Percentiles rank a stretch among this genome's conserved stretches.
Conservation (phyloP, 768 basidiomycete genomes). For the Xanthoconium purpureum region DNA sequence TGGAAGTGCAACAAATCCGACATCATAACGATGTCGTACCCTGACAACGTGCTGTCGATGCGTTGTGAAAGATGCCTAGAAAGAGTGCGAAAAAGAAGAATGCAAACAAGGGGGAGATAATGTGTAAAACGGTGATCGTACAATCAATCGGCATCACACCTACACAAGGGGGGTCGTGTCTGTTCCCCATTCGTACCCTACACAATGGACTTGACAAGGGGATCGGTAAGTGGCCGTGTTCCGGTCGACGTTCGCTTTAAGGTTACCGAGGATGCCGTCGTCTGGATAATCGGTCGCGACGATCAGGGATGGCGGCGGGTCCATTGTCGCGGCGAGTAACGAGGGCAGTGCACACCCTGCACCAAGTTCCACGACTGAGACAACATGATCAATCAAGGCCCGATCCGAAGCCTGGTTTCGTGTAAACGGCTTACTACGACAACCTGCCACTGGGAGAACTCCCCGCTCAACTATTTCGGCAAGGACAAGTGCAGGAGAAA, state of each 20-base stretch:
- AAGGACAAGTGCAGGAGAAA: constrained; percentile 65
- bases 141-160: constrained; percentile 18
- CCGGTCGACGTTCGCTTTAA: constrained; percentile 50
- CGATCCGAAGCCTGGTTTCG: not conserved
- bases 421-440: constrained; percentile 36
- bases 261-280: constrained; percentile 53
- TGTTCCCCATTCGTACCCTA: constrained; percentile 66
- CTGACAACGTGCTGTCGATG: constrained; percentile 18
- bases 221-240: constrained; percentile 40
- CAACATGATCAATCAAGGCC: not conserved
- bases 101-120: not conserved
- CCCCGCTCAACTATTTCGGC: constrained; percentile 63
- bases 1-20: constrained; percentile 75
- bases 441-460: constrained; percentile 40
- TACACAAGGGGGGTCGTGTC: constrained; percentile 48
- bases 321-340: constrained; percentile 48
- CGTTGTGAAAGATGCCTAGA: constrained; percentile 14
- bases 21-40: constrained; percentile 60
- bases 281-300: constrained; percentile 73
- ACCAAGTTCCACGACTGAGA: constrained; percentile 65
- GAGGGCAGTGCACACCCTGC: constrained; percentile 69
- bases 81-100: not conserved
- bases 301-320: constrained; percentile 47
- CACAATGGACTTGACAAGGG: constrained; percentile 42
- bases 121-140: not conserved